phyloP scores from a whole-genome alignment of 2,329 filamentous ascomycete genomes.

The Cladosporium cucumerinum region DNA sequence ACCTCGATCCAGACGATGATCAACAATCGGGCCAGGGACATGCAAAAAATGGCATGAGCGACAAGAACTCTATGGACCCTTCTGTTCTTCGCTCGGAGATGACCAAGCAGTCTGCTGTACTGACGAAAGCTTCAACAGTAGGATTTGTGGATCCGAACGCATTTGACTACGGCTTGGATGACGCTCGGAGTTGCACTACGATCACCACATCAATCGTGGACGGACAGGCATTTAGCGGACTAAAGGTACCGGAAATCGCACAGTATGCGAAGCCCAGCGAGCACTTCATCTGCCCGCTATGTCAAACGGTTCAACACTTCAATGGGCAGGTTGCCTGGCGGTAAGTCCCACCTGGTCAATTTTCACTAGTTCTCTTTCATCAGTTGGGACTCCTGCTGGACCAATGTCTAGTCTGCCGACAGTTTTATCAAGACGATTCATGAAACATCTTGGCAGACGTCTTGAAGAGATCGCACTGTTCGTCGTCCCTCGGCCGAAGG shows the following conservation, averaged over 20 bases:
- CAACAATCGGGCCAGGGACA: neutral
- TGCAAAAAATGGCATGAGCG: neutral
- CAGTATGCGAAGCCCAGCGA: neutral
- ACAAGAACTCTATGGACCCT: neutral
- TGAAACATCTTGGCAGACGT: conserved; percentile 1
- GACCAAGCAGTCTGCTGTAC: neutral
- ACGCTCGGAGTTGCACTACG: neutral
- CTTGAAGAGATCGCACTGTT: neutral
- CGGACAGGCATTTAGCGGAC: neutral
- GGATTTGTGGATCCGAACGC: neutral
- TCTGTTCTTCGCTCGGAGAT: neutral
- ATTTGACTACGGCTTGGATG: neutral
- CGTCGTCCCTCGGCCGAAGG: neutral
- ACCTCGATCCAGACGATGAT: neutral
- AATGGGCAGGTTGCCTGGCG: neutral
- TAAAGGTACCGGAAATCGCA: neutral
- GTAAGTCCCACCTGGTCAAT: neutral
- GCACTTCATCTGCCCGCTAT: neutral
- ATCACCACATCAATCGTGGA: neutral
- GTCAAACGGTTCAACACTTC: neutral
- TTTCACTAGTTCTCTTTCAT: neutral
- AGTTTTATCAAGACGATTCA: neutral
- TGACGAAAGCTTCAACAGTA: neutral
- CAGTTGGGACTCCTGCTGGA: neutral
- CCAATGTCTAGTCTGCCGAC: neutral